phyloP scores from a whole-genome alignment of 257 asterid genomes.

The Capsicum chinense region DNA sequence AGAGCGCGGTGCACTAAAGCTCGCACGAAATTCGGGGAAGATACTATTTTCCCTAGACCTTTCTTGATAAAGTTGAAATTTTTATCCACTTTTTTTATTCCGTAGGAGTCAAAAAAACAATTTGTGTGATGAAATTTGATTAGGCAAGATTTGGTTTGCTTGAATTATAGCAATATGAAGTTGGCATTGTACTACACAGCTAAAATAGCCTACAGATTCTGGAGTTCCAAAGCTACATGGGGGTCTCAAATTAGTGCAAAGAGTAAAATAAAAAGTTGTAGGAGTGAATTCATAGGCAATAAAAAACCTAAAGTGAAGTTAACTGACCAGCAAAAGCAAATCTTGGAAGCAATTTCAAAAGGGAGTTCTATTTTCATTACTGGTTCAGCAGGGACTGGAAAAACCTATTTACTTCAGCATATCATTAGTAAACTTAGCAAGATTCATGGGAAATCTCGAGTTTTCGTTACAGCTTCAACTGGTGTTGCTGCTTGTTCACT shows the following conservation, averaged over 20 bases:
- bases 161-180: constrained; percentile 41
- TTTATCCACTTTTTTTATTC: not conserved
- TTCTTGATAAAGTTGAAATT: not conserved
- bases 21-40: not conserved
- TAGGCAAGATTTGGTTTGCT: not conserved
- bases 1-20: no score
- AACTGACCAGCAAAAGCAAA: constrained; percentile 66
- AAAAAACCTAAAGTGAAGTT: constrained; percentile 43
- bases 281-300: constrained; percentile 30
- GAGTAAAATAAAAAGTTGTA: constrained; percentile 36
- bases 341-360: constrained; percentile 52
- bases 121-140: not conserved
- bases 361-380: constrained; percentile 69
- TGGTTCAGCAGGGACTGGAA: constrained; percentile 87
- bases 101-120: not conserved
- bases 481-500: constrained; percentile 73
- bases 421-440: constrained; percentile 52
- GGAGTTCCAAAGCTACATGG: constrained; percentile 46
- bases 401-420: constrained; percentile 59
- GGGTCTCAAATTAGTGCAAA: constrained; percentile 28
- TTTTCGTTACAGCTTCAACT: constrained; percentile 78
- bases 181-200: constrained; percentile 41
- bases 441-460: constrained; percentile 52
- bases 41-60: not conserved
- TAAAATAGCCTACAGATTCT: constrained; percentile 45